Base-by-base conservation (phyloP, 306 rosid genomes). In the Trifolium pratense region DNA sequence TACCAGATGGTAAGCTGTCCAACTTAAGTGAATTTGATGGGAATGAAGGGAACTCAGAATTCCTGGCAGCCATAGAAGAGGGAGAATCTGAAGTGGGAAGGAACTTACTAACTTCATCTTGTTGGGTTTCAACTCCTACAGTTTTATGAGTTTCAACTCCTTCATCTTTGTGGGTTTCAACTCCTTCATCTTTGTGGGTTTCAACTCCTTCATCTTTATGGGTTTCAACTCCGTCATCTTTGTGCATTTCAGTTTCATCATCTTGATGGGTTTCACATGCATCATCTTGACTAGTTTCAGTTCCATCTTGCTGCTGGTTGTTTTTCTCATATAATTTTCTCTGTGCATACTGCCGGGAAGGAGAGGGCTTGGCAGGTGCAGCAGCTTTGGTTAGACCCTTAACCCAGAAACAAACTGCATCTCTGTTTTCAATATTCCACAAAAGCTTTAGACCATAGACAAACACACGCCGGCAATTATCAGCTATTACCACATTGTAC, bases 401-500 rank as follows among this genome's bases (percentile, higher is more conserved):
- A 84, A 32, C 88, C 86, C 87, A 95, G 58, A 91, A 87, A 84
- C 86, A 80, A 75, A 91, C 78, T 80, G 96, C 99, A 92, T 90
- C 86, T 82, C 99, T 88, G 46, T 90, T 95, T 87, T 89, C 96
- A 79, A 87, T 86, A 79, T 68, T 95, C 99, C 99, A 95, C 69
- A 95, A 72, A 81, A 95, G 89, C 85, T 95, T 95, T 60, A 95
- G 93, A 77, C 97, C 96, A 80, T 90, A 90, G 61, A 92, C 89
- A 88, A 90, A 95, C 66, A 90, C 69, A 15, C 97, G 97, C 75
- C 80, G 93, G 80, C 99, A 95, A 70, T 77, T 95, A 84, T 95
- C 99, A 66, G 97, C 99, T 82, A 95, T 80, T 66, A 95, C 85
- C 71, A 95, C 99, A 89, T 86, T 87, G 87, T 90, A 92, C 57